Evolutionary conservation across 2,329 filamentous ascomycete genomes (phyloP).

Genomic region (Proliferodiscus dingleyae): DNA sequence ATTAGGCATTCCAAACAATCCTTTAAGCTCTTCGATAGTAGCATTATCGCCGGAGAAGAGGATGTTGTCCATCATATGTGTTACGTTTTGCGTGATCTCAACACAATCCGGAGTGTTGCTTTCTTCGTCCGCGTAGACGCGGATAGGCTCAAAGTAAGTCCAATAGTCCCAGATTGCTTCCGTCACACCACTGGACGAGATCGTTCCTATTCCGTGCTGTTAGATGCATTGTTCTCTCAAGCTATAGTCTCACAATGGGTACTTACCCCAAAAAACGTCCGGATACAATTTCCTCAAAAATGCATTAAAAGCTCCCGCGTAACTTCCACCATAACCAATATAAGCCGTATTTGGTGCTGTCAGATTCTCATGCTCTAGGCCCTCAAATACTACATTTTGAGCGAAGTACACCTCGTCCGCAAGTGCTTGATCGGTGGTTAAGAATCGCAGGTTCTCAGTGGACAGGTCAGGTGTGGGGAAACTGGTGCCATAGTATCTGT

Average conservation of each 20-base stretch:
- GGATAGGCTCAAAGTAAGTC: constrained; percentile 55
- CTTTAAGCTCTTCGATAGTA: constrained; percentile 42
- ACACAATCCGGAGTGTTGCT: too few species aligned
- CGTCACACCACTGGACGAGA: constrained; percentile 76
- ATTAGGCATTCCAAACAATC: constrained; percentile 45
- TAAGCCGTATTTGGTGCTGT: constrained; percentile 63
- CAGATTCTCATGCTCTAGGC: constrained; percentile 62
- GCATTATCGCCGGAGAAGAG: constrained; percentile 44
- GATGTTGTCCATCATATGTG: constrained; percentile 55
- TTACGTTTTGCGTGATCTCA: constrained; percentile 55
- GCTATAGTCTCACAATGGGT: not conserved
- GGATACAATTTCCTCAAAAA: constrained; percentile 74
- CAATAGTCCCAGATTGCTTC: constrained; percentile 76
- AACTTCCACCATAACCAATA: constrained; percentile 79
- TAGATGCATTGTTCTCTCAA: not conserved
- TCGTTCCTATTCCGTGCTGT: constrained; percentile 42
- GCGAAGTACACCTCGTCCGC: constrained; percentile 82
- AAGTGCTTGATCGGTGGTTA: constrained; percentile 77
- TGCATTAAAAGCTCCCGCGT: constrained; percentile 74
- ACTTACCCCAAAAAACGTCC: constrained; percentile 63
- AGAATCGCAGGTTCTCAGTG: constrained; percentile 69
- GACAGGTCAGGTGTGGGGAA: constrained; percentile 63
- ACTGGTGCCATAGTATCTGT: constrained; percentile 80
- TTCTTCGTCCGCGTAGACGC: constrained; percentile 49
- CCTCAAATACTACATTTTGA: constrained; percentile 63